A percentile compares a stretch with the other conserved stretches of the same genome.
Evolutionary conservation across 2,329 filamentous ascomycete genomes (phyloP).

Genomic region (Phialocephala sp.): DNA sequence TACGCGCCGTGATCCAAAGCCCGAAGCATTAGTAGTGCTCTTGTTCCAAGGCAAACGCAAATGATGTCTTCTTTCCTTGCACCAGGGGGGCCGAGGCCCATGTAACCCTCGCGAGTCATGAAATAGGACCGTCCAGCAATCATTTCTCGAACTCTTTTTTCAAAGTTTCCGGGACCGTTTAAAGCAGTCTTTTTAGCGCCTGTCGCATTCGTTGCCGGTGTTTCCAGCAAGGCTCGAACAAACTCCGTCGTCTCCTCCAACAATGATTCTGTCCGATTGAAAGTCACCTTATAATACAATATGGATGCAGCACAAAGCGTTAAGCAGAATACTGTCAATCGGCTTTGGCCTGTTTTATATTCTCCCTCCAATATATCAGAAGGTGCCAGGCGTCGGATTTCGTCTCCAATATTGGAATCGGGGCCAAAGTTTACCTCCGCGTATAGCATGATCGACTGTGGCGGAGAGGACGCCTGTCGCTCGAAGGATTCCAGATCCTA

Average conservation of each 20-base stretch:
- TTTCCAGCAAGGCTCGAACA: too few relatives aligned
- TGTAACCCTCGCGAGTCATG: slow-evolving; percentile 1
- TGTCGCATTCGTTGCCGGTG: too few relatives aligned
- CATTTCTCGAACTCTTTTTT: background rate
- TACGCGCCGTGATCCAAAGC: background rate
- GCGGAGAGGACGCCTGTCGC: background rate
- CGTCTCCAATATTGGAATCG: background rate
- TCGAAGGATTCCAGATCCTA: background rate
- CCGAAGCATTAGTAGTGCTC: too few relatives aligned
- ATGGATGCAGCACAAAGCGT: too few relatives aligned
- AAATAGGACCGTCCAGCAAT: background rate
- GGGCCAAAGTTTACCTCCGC: background rate
- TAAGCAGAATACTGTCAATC: too few relatives aligned
- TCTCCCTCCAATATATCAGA: background rate
- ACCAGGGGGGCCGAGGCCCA: slow-evolving; percentile 1
- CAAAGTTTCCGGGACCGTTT: too few relatives aligned
- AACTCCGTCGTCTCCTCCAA: too few relatives aligned
- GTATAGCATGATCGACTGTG: background rate
- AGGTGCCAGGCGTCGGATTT: background rate
- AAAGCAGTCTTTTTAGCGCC: background rate
- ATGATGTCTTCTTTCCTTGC: slow-evolving; percentile 7
- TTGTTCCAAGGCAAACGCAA: slow-evolving; percentile 6
- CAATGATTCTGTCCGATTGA: too few relatives aligned
- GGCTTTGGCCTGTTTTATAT: too few relatives aligned
- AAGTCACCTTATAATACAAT: too few relatives aligned